Base-by-base conservation (phyloP, 331 rosid genomes). In the Malus hybrid region DNA sequence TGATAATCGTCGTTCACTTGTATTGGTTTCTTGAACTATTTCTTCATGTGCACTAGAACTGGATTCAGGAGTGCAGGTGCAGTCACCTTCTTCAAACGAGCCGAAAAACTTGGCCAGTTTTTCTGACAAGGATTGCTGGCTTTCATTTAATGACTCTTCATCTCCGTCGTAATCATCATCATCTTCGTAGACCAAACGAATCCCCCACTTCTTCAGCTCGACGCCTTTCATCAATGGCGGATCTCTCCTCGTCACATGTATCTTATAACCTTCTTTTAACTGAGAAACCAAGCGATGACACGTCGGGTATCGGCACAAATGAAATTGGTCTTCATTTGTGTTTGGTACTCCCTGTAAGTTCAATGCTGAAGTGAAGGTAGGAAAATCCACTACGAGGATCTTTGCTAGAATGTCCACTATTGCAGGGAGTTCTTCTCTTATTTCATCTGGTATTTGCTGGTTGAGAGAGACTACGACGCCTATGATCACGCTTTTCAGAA, bases 141-240 rank as follows among this genome's bases (percentile, higher is more conserved):
- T 82, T 32, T 46, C 83, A 30, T 66, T 80, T 68, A 77, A 33
- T 10, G 73, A 74, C 48, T 86, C 82, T 83, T 86, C 94, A 0
- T 73, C 81, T 78, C 89, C 92, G 19, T 67, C 88, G 70, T 87
- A 89, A 77, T 87, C 91, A 75, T 89, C 91, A 36, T 86, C 92
- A 44, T 88, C 92, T 81, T 91, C 93, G 78, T 75, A 88, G 16
- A 87, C 60, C 63, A 91, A 82, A 83, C 80, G 73, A 55, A 84
- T 10, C 63, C 90, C 93, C 63, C 82, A 80, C 62, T 74, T 78
- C 74, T 73, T 84, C 79, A 90, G 74, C 79, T 87, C 83, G 57
- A 88, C 75, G 5, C 92, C 78, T 15, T 71, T 4, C 75, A 74
- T 81, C 32, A 13, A 3, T 8, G 89, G 87, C 32, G 86, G 87